A percentile compares a stretch with the other conserved stretches of the same genome.
These are phyloP conservation scores for Fagopyrum esculentum DNA, from an alignment of 148 eudicot genomes.

Conservation along the genomic window DNA sequence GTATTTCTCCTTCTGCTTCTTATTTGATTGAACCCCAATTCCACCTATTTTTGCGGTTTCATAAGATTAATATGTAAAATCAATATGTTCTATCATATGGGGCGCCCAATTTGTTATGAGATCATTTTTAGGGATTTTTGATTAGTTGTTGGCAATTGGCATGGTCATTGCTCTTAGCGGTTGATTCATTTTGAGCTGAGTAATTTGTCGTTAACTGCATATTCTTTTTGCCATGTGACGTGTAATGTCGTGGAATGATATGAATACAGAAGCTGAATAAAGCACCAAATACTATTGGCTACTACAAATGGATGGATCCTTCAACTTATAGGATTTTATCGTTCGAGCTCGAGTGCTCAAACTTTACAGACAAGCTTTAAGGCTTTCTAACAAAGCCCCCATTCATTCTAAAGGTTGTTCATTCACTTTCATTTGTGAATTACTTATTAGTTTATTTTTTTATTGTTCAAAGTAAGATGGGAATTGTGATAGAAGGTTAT, in stretches of 20 bases:
- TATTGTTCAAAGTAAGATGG: neutral
- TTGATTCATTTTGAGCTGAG: too few relatives aligned
- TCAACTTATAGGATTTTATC: conserved; percentile 73
- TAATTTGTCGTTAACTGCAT: neutral
- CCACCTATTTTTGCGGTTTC: too few relatives aligned
- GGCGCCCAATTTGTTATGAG: too few relatives aligned
- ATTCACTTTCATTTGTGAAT: neutral
- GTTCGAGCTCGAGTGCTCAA: conserved; percentile 81
- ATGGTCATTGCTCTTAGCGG: too few relatives aligned
- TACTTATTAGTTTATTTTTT: neutral
- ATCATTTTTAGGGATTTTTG: too few relatives aligned
- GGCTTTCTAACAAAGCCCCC: conserved; percentile 80
- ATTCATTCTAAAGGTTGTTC: conserved; percentile 48
- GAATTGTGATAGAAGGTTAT: neutral
- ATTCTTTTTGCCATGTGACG: neutral
- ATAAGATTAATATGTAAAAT: too few relatives aligned
- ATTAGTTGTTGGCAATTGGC: too few relatives aligned
- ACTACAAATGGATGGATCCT: conserved; percentile 36
- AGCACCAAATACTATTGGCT: neutral
- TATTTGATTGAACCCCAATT: too few relatives aligned
- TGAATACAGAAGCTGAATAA: neutral
- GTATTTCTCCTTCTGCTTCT: too few relatives aligned
- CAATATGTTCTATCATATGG: too few relatives aligned
- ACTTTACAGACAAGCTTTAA: conserved; percentile 76
- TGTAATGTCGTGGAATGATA: neutral